Conservation (phyloP, 352 stramenopile genomes). For the Globisporangium nagaii region DNA sequence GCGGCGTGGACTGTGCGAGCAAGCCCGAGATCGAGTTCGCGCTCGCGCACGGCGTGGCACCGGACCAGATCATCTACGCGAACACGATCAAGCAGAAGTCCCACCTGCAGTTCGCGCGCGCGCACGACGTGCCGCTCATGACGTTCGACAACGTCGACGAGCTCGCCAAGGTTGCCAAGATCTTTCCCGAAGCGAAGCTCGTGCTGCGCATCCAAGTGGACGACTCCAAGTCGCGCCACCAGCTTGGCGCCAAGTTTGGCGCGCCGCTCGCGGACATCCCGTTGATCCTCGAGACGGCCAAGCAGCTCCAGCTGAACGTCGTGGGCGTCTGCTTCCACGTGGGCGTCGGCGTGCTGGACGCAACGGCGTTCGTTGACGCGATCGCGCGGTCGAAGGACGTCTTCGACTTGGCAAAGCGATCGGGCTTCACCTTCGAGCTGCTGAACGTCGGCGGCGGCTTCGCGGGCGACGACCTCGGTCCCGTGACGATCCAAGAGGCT, state of each 20-base stretch:
- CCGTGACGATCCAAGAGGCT: conserved; percentile 36
- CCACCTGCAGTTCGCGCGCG: conserved; percentile 63
- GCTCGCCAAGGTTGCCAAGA: conserved; percentile 52
- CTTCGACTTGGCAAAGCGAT: conserved; percentile 59
- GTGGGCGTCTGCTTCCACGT: conserved; percentile 88
- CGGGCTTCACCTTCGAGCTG: conserved; percentile 58
- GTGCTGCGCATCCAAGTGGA: conserved; percentile 79
- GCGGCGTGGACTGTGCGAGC: conserved; percentile 86
- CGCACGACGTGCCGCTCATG: conserved; percentile 57
- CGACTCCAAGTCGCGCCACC: conserved; percentile 76
- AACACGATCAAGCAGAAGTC: conserved; percentile 85
- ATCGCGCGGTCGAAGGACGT: conserved; percentile 52
- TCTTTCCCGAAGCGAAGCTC: conserved; percentile 42
- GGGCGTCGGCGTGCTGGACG: conserved; percentile 72
- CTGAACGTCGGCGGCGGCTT: conserved; percentile 90
- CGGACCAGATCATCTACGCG: conserved; percentile 82
- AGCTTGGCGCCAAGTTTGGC: conserved; percentile 85
- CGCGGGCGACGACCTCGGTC: conserved; percentile 39
- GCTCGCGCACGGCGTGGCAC: conserved; percentile 36
- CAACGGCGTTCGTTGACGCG: conserved; percentile 68
- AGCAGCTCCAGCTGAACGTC: conserved; percentile 56
- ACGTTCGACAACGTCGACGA: conserved; percentile 88
- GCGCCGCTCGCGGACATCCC: conserved; percentile 43
- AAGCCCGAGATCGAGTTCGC: conserved; percentile 71
- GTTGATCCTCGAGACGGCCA: conserved; percentile 52